phyloP scores from a whole-genome alignment of 2,329 filamentous ascomycete genomes.

The Hypoxylon sp. region DNA sequence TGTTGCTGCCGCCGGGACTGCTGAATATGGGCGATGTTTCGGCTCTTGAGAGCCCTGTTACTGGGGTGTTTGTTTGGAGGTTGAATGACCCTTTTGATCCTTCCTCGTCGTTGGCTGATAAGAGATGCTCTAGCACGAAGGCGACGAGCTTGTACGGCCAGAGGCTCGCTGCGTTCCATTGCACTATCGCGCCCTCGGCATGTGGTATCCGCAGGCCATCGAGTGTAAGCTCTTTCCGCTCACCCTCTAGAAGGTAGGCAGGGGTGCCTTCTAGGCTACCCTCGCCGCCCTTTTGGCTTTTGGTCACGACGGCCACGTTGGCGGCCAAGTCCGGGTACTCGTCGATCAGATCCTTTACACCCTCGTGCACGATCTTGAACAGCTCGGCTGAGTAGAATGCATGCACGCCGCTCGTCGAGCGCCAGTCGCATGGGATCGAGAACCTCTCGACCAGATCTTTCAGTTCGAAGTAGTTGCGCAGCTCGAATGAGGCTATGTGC shows the following conservation, averaged over 20 bases:
- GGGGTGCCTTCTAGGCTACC: constrained; percentile 30
- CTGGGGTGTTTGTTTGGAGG: constrained; percentile 80
- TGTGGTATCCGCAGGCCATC: constrained; percentile 65
- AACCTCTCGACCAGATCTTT: constrained; percentile 67
- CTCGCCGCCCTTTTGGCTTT: constrained; percentile 44
- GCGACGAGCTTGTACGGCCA: constrained; percentile 90
- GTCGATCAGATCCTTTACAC: constrained; percentile 64
- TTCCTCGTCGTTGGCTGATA: constrained; percentile 49
- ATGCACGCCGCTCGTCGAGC: constrained; percentile 71
- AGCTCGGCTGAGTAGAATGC: constrained; percentile 69
- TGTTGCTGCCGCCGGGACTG: constrained; percentile 28
- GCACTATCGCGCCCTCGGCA: constrained; percentile 74
- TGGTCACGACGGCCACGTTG: constrained; percentile 58
- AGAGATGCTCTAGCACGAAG: constrained; percentile 74
- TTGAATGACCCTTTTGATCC: constrained; percentile 65
- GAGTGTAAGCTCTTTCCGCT: constrained; percentile 56
- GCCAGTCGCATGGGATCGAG: constrained; percentile 77
- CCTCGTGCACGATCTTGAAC: constrained; percentile 63
- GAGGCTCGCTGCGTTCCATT: constrained; percentile 73
- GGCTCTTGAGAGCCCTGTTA: constrained; percentile 60
- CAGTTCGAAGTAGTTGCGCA: constrained; percentile 74
- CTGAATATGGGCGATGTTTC: constrained; percentile 38
- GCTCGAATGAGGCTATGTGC: constrained; percentile 77
- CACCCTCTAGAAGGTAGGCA: constrained; percentile 42
- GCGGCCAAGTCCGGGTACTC: constrained; percentile 69